phyloP scores from a whole-genome alignment of 225 moss, liverwort and hornwort species.

The Bryoerythrophyllum caledonicum region DNA sequence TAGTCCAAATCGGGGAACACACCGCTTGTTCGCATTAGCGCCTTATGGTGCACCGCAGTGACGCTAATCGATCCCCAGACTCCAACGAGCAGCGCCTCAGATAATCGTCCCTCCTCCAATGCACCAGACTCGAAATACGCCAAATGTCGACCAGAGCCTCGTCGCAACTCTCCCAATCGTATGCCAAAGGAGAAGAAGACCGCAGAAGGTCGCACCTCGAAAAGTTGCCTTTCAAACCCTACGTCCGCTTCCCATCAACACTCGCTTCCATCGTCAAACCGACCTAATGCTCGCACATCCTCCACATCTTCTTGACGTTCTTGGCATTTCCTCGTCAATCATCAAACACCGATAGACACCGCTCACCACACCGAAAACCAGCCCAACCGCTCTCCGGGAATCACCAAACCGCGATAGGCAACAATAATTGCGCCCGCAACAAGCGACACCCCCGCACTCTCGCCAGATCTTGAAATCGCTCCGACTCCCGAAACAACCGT shows the following conservation, averaged over 20 bases:
- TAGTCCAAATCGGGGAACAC: constrained; percentile 7
- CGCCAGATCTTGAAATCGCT: constrained; percentile 15
- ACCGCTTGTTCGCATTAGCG: constrained; percentile 20
- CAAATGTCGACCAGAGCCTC: background rate
- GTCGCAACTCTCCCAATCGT: background rate
- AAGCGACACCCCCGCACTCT: background rate
- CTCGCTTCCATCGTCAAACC: constrained; percentile 17
- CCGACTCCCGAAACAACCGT: constrained; percentile 1
- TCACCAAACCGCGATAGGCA: constrained; percentile 12
- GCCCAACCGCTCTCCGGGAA: background rate
- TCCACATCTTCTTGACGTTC: constrained; percentile 40
- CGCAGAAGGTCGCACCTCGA: constrained; percentile 20
- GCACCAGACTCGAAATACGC: constrained; percentile 5
- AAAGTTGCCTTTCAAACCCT: constrained; percentile 33
- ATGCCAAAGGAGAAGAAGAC: background rate
- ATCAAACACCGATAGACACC: constrained; percentile 17
- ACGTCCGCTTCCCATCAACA: constrained; percentile 27
- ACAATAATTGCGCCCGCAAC: background rate
- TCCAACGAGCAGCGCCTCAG: constrained; percentile 2
- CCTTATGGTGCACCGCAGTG: background rate
- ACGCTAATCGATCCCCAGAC: constrained; percentile 2
- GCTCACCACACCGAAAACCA: background rate
- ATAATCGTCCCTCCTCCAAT: constrained; percentile 6
- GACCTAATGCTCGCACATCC: constrained; percentile 25
- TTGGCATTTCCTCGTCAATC: constrained; percentile 30